A percentile compares a stretch with the other conserved stretches of the same genome.
phyloP scores from a whole-genome alignment of 768 basidiomycete genomes.

The Termitomyces sp. region DNA sequence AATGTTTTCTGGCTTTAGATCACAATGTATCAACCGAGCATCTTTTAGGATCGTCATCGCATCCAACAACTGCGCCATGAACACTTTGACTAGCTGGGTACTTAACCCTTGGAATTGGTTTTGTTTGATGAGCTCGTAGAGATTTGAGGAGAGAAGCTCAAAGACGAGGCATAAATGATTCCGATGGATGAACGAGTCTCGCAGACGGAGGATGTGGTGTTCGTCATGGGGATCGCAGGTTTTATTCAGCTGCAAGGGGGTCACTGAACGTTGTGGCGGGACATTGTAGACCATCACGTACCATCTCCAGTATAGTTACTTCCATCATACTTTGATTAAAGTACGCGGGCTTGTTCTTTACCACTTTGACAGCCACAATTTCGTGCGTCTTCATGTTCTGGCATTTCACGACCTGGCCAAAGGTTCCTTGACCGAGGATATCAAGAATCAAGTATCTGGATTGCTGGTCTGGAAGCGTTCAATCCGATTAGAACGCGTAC shows the following conservation, averaged over 20 bases:
- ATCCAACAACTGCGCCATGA: constrained; percentile 93
- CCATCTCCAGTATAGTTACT: constrained; percentile 94
- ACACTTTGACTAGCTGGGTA: constrained; percentile 97
- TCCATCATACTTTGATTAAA: constrained; percentile 99
- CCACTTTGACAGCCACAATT: constrained; percentile 97
- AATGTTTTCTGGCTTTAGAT: constrained; percentile 98
- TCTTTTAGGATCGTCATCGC: constrained; percentile 91
- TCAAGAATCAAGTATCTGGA: constrained; percentile 92
- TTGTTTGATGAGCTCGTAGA: constrained; percentile 99
- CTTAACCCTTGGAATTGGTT: constrained; percentile 98
- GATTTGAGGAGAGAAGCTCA: constrained; percentile 92
- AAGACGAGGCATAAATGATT: constrained; percentile 97
- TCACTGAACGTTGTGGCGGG: constrained; percentile 1
- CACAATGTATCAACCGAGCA: constrained; percentile 94
- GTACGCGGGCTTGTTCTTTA: constrained; percentile 99
- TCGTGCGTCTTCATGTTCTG: constrained; percentile 99
- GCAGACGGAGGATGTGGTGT: constrained; percentile 93
- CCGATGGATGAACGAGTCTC: constrained; percentile 95
- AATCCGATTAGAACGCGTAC: neutral
- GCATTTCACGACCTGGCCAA: constrained; percentile 99
- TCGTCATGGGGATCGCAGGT: constrained; percentile 90
- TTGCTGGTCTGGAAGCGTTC: constrained; percentile 10
- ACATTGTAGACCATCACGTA: constrained; percentile 36
- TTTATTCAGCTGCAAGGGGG: constrained; percentile 75
- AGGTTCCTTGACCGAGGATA: constrained; percentile 97